Percentiles rank a stretch among this genome's conserved stretches.
These are phyloP conservation scores for Phytophthora boehmeriae DNA, from an alignment of 352 stramenopile genomes.

Conservation along the genomic window DNA sequence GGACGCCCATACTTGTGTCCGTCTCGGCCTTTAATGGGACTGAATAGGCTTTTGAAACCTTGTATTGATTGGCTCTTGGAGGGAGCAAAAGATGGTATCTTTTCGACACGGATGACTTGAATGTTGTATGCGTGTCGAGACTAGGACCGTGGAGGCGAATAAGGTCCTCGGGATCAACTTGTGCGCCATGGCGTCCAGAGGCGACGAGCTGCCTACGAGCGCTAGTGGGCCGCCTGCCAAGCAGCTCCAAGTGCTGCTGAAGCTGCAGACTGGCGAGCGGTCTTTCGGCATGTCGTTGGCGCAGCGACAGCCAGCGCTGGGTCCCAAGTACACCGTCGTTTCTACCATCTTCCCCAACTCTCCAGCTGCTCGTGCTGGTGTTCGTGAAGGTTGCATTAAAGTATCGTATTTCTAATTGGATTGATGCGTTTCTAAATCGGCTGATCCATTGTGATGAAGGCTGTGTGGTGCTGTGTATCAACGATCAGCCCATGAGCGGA, in stretches of 20 bases:
- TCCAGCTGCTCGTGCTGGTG: slow-evolving; percentile 55
- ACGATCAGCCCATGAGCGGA: slow-evolving; percentile 37
- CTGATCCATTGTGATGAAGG: no score
- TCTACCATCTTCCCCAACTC: slow-evolving; percentile 65
- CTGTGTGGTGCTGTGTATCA: slow-evolving; percentile 48
- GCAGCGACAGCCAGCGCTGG: slow-evolving; percentile 25
- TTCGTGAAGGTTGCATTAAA: slow-evolving; percentile 45
- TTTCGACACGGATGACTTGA: background rate
- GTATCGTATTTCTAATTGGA: background rate
- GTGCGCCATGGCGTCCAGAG: slow-evolving; percentile 11
- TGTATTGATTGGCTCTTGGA: background rate
- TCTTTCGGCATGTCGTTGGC: slow-evolving; percentile 80
- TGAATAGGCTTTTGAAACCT: background rate
- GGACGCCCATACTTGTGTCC: slow-evolving; percentile 93
- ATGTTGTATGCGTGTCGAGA: no score
- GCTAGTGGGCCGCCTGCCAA: background rate
- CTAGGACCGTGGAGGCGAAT: background rate
- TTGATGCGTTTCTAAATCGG: no score
- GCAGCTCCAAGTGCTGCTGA: slow-evolving; percentile 43
- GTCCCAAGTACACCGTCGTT: slow-evolving; percentile 47
- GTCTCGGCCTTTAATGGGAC: background rate
- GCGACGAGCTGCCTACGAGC: slow-evolving; percentile 1
- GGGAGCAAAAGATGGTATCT: background rate
- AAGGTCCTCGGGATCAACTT: slow-evolving; percentile 10
- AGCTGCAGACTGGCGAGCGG: slow-evolving; percentile 48